Evolutionary conservation across 768 basidiomycete genomes (phyloP), one percentile per base, ranked within the genome.

Genomic region (Boletus sensibilis): DNA sequence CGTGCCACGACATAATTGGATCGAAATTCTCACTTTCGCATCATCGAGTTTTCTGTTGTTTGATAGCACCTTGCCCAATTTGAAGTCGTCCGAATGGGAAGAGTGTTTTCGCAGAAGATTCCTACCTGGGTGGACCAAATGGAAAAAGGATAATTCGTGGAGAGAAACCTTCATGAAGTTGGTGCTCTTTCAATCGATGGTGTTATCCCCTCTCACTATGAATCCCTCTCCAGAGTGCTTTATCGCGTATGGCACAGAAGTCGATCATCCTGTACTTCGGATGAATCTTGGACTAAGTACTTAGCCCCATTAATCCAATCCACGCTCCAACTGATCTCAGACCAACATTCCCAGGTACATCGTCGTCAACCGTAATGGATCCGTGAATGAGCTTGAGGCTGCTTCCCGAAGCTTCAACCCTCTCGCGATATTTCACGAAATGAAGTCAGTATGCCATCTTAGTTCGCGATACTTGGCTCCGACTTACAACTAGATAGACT

Each of bases 271-370:
- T 92, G 90, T 65, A 90, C 90, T 21, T 70, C 82, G 8, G 87
- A 90, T 62, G 92, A 93, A 72, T 76, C 88, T 21, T 93, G 91
- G 90, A 92, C 90, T 47, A 90, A 84, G 87, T 90, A 68, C 62
- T 75, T 75, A 68, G 5, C 50, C 27, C 34, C 53, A 38, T 64
- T 58, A 20, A 56, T 45, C 44, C 13, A 5, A n/a, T 41, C 6
- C 8, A 27, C 5, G 20, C 33, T 42, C 35, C 45, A 48, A 18
- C 52, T 44, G 37, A 55, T 27, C 34, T 38, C 25, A 21, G 5
- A 56, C 45, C 10, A 12, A 50, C 23, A 18, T 31, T 52, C 23
- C 39, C 60, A 89, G 89, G 67, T 92, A 90, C 61, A 78, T 92
- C 56, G 80, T 87, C 23, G 68, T 93, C 55, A 90, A 89, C 64